Percentiles rank a stretch among this genome's conserved stretches.
Conservation (phyloP, 2,329 filamentous ascomycete genomes). For the Microdochium nivale region DNA sequence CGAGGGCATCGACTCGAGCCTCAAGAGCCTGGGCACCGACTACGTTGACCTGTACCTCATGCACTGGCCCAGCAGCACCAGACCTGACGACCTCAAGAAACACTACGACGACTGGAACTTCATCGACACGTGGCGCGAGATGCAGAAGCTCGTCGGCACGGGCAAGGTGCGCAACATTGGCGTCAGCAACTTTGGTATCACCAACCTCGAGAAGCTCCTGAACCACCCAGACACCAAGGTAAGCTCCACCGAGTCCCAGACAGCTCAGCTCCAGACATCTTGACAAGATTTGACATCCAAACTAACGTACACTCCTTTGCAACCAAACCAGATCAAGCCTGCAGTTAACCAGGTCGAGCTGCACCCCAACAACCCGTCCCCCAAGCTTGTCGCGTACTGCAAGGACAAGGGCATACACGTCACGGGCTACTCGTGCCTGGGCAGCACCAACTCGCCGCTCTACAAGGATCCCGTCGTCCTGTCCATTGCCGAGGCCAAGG, state of each 20-base stretch:
- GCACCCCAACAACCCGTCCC: conserved; percentile 74
- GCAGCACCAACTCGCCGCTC: conserved; percentile 61
- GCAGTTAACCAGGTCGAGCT: conserved; percentile 80
- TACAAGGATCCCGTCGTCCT: conserved; percentile 57
- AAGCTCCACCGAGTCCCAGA: conserved; percentile 4
- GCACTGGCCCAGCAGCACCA: conserved; percentile 62
- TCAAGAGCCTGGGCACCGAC: conserved; percentile 51
- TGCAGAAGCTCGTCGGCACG: conserved; percentile 59
- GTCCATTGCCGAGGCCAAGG: conserved; percentile 55
- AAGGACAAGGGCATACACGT: conserved; percentile 64
- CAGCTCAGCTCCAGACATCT: background rate
- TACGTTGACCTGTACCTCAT: conserved; percentile 66
- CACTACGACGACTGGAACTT: conserved; percentile 73
- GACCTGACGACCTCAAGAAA: conserved; percentile 55
- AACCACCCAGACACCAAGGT: conserved; percentile 56
- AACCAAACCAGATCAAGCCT: conserved; percentile 34
- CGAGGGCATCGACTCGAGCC: conserved; percentile 50
- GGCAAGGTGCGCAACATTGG: conserved; percentile 75
- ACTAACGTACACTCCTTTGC: background rate
- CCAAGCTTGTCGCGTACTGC: conserved; percentile 68
- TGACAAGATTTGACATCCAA: background rate
- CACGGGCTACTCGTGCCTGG: conserved; percentile 68
- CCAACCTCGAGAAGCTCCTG: conserved; percentile 70
- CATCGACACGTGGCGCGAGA: conserved; percentile 66
- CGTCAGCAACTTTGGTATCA: conserved; percentile 79